Base-by-base conservation (phyloP, 169 alveolate species). In the Plasmodium knowlesi region DNA sequence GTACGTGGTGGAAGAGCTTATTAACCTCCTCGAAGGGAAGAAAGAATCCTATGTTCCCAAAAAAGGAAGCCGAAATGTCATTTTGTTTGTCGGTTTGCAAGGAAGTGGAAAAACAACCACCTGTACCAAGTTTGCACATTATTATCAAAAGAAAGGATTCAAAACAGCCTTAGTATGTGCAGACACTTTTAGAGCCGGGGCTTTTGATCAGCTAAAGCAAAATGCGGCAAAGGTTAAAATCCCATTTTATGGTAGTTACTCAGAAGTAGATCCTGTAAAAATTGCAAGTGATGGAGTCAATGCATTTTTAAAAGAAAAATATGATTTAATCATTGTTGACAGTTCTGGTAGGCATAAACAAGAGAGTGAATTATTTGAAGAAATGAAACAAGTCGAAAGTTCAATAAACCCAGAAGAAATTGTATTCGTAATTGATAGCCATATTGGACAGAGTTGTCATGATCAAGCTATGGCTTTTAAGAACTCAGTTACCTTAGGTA, bases 31-130 rank as follows among this genome's bases (percentile, higher is more conserved):
- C 46, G 97, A 99, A 41, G 97, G 99, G 14, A 98, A 98, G 86
- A 96, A 97, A 67, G 93, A 95, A 57, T 99, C 99, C 25, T 98
- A 95, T 92, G 96, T 96, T 28, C 99, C 99, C 78, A 96, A 96
- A 95, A 99, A 98, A 95, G 99, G 99, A 53, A 93, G 90, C 79
- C 43, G 95, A 32, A 99, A 99, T 93, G 98, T 99, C 28, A 97
- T 99, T 50, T 99, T 99, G 99, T 99, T 99, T 92, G 99, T 99
- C 39, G 99, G 99, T 6, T 96, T 99, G 76, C 99, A 99, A 97
- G 99, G 99, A 37, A 97, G 99, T 57, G 99, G 99, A 73, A 99
- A 99, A 91, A 99, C 99, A n/a, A 99, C 99, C 10, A 98, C 99
- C 3, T 98, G 99, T 95, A 98, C 99, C 19, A 99, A 99, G 96